phyloP scores from a whole-genome alignment of 2,329 filamentous ascomycete species.

The Colletotrichum spaethianum region DNA sequence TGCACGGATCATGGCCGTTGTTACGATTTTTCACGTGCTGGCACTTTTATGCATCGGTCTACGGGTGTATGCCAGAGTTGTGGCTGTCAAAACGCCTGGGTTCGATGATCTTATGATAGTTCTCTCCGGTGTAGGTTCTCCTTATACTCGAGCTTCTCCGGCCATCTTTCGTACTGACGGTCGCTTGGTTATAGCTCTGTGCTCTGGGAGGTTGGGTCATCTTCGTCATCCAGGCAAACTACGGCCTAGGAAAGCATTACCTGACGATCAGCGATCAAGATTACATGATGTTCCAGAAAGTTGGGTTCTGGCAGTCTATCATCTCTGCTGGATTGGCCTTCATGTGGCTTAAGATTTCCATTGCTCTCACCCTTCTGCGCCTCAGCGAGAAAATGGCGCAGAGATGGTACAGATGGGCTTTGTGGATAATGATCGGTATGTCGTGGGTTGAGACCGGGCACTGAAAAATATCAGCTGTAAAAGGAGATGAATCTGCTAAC shows the following conservation, averaged over 20 bases:
- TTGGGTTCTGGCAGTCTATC: conserved; percentile 36
- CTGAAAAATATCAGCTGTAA: neutral
- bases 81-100: conserved; percentile 2
- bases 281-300: conserved; percentile 54
- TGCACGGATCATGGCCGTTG: conserved; percentile 43
- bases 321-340: neutral
- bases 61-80: conserved; percentile 16
- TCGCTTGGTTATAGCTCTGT: conserved; percentile 43
- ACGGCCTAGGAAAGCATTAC: conserved; percentile 63
- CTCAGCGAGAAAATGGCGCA: conserved; percentile 31
- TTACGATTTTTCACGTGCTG: conserved; percentile 25
- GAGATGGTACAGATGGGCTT: conserved; percentile 46
- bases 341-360: conserved; percentile 3
- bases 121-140: conserved; percentile 40
- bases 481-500: neutral
- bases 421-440: conserved; percentile 45
- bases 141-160: neutral
- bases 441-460: neutral
- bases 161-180: neutral
- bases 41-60: conserved; percentile 2
- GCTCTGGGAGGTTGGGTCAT: conserved; percentile 48
- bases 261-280: conserved; percentile 51
- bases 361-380: conserved; percentile 42
- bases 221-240: conserved; percentile 58
- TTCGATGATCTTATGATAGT: conserved; percentile 44